phyloP scores from a whole-genome alignment of 768 basidiomycete species.

The Macrolepiota albuminosa region DNA sequence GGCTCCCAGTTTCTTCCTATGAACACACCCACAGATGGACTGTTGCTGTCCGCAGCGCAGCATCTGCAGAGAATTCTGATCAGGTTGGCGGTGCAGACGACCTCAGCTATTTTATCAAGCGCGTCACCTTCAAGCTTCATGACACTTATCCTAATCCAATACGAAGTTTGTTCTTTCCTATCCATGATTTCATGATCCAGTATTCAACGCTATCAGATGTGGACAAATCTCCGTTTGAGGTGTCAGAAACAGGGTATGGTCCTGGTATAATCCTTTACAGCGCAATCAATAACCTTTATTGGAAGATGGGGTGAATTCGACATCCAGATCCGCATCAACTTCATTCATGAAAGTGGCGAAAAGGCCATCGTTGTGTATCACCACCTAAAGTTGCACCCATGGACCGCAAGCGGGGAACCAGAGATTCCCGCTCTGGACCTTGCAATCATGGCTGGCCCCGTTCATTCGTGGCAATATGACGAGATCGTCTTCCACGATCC shows the following conservation, averaged over 20 bases:
- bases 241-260: conserved; percentile 88
- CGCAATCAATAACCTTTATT: background rate
- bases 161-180: conserved; percentile 64
- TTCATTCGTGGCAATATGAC: conserved; percentile 98
- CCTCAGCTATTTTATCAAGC: conserved; percentile 86
- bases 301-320: conserved; percentile 97
- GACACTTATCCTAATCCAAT: conserved; percentile 92
- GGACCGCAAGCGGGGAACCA: conserved; percentile 60
- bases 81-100: conserved; percentile 90
- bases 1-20: conserved; percentile 33
- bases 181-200: conserved; percentile 1
- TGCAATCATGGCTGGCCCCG: conserved; percentile 66
- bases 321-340: conserved; percentile 87
- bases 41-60: conserved; percentile 87
- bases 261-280: background rate
- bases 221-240: conserved; percentile 91
- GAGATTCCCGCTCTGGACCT: conserved; percentile 65
- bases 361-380: conserved; percentile 87
- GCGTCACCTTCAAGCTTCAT: conserved; percentile 96
- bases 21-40: conserved; percentile 98
- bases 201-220: conserved; percentile 47
- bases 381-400: conserved; percentile 93
- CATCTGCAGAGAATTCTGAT: conserved; percentile 66
- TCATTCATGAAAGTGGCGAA: conserved; percentile 85
- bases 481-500: conserved; percentile 97